These are phyloP conservation scores for Barnettozyma sp. DNA, from an alignment of 805 yeast species.

Conservation along the genomic window DNA sequence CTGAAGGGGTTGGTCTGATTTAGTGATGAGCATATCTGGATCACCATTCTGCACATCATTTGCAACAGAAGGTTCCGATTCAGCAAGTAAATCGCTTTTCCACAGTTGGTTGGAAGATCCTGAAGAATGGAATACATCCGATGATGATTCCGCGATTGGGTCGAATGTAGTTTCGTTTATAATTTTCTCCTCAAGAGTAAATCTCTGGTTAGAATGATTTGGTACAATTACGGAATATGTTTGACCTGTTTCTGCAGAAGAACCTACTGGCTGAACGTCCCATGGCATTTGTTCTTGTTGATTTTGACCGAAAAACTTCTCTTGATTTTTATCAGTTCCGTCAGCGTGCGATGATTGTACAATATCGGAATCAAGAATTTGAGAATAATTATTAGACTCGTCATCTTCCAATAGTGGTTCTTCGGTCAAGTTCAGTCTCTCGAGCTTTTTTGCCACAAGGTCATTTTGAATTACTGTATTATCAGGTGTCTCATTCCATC, in stretches of 20 bases:
- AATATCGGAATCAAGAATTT: neutral
- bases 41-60: neutral
- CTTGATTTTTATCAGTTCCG: neutral
- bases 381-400: neutral
- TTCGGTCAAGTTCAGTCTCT: neutral
- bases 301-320: no score
- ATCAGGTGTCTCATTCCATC: no score
- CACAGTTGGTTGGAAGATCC: neutral
- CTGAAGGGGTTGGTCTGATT: no score
- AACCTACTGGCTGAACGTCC: no score
- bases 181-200: no score
- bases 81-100: neutral
- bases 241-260: no score
- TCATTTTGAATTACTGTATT: neutral
- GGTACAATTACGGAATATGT: no score
- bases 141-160: constrained; percentile 2
- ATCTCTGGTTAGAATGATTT: no score
- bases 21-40: no score
- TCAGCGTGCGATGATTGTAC: neutral
- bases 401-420: neutral
- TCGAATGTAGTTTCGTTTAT: constrained; percentile 2
- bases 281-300: no score
- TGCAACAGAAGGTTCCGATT: neutral
- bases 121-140: neutral
- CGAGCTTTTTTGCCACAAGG: neutral